Evolutionary conservation across 441 rosid species (phyloP), one percentile per base, ranked within the genome.

Genomic region (Hura crepitans): DNA sequence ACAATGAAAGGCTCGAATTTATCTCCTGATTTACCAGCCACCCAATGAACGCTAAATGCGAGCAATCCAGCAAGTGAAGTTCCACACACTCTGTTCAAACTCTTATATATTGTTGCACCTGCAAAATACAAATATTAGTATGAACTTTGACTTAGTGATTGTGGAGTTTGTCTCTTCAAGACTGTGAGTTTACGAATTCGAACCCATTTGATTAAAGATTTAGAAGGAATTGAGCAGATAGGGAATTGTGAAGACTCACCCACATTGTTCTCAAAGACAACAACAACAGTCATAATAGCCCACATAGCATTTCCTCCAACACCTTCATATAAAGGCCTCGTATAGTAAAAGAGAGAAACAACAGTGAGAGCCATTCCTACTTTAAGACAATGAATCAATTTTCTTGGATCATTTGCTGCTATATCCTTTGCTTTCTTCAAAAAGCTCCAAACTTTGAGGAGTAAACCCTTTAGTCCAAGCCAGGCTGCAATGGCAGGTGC

Each of bases 31-130:
- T 75, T 71, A 72, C 77, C 66, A 2, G 95, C 97, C 45, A 88
- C 49, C 57, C 80, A 80, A 73, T 93, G 92, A 54, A 89, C 93
- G 57, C 93, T 89, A 33, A 93, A 74, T 11, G 89, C 97, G 46
- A 91, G 79, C 62, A 78, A 86, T 39, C 86, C 98, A 8, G 83
- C 97, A 3, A 83, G 22, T 35, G 84, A 45, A 7, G 96, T 91
- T 78, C 97, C 98, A 31, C 88, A 61, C 62, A 90, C 92, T 13
- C 97, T 87, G 28, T 89, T 89, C 62, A 91, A 60, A 33, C 98
- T 97, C 70, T 93, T 93, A 72, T 93, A 78, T 10, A 93, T 80
- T 31, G 90, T 88, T 20, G 98, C 97, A 55, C 97, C 98, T 93
- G 72, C 11, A 33, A 31, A 6, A 45, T 15, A n/a, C 11, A 7